Evolutionary conservation across 495 filamentous ascomycete species (phyloP), one percentile per base, ranked within the genome.

Genomic region (Amorphotheca resinae): DNA sequence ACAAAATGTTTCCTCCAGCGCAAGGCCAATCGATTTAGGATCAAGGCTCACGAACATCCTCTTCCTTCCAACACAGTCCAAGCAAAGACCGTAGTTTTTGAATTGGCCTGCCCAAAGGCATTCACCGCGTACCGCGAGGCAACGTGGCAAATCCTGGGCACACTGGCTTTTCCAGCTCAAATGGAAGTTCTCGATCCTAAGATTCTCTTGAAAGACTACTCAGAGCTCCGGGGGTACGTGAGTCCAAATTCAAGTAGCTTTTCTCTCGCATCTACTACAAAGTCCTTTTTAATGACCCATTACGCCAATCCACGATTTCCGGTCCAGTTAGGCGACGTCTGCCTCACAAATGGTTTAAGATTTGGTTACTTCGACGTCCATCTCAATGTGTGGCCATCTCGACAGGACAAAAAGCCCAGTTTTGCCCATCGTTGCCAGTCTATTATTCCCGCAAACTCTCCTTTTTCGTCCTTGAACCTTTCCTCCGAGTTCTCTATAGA

Each of bases 231-330:
- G n/a, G 11, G 0, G 1, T 52, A 51, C 42, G 15, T 11, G n/a
- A 15, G 53, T 26, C 20, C 39, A 9, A 39, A 15, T 4, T 12
- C 6, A 6, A 20, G 12, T 9, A 40, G 42, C 9, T 39, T 64
- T 15, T 54, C 56, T 1, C 59, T 67, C 7, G 65, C 51, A 1
- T 68, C 65, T 21, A 49, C 40, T 1, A 60, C 35, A 2, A 68
- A 68, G 34, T 61, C 65, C 0, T 59, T 59, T 38, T 21, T 57
- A 0, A 31, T 38, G 1, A 52, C 57, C 0, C 65, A 68, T 39
- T 68, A 63, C 42, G 36, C 43, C 3, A 7, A 16, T 1, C 33
- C 39, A 4, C 1, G 18, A 0, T 59, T 68, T 41, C 58, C 58
- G 0, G 61, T 58, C 4, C 4, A 31, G 2, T 38, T 62, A 8